phyloP scores from a whole-genome alignment of 345 rosid genomes.

The Boechera divaricarpa region DNA sequence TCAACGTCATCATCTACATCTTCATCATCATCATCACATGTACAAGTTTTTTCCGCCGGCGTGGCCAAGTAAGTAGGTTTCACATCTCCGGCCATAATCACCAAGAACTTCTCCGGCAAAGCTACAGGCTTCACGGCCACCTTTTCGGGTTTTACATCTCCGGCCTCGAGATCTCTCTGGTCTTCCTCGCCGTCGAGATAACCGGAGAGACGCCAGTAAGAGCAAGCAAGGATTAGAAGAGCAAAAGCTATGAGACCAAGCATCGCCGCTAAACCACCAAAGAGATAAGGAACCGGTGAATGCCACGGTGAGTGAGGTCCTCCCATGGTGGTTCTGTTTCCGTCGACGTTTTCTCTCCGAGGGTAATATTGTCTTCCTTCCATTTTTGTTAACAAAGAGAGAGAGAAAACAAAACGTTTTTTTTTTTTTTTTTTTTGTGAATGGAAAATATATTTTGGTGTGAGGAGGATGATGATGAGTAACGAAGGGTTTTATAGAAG shows the following conservation, averaged over 20 bases:
- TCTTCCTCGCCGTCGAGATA: constrained; percentile 56
- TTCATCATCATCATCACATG: constrained; percentile 44
- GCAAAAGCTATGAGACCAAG: constrained; percentile 91
- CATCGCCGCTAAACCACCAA: constrained; percentile 96
- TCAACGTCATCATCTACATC: constrained; percentile 34
- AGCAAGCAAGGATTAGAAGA: constrained; percentile 85
- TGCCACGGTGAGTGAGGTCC: constrained; percentile 78
- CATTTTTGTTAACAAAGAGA: constrained; percentile 38
- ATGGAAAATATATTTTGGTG: constrained; percentile 42
- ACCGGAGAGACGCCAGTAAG: constrained; percentile 90
- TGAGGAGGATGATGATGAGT: constrained; percentile 35
- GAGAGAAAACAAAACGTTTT: not conserved
- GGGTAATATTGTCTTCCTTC: constrained; percentile 54
- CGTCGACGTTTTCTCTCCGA: constrained; percentile 42
- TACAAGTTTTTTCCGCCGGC: constrained; percentile 57
- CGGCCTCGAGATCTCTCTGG: constrained; percentile 72
- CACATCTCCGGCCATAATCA: constrained; percentile 83
- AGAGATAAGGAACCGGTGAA: constrained; percentile 91
- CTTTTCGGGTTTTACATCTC: constrained; percentile 47
- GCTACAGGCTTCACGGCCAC: constrained; percentile 33
- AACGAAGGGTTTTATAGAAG: constrained; percentile 42
- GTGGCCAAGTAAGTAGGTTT: constrained; percentile 85
- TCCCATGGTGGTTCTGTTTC: constrained; percentile 29
- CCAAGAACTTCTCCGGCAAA: constrained; percentile 76
- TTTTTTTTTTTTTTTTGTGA: not conserved